A percentile compares a stretch with the other conserved stretches of the same genome.
These are phyloP conservation scores for Colletotrichum horii DNA, from an alignment of 2,329 filamentous ascomycete species.

Conservation along the genomic window DNA sequence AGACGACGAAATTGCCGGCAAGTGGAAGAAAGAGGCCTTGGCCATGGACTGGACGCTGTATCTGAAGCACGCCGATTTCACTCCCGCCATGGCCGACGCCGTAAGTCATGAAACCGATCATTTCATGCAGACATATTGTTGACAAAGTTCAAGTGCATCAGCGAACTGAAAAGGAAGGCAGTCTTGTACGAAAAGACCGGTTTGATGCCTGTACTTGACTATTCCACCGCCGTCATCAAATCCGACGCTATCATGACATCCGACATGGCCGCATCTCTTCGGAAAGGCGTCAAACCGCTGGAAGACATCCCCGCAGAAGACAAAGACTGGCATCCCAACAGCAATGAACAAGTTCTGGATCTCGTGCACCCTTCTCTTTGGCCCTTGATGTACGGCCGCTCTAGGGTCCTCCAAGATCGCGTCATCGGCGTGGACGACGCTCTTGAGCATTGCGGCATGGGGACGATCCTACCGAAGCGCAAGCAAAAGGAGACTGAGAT, in stretches of 20 bases:
- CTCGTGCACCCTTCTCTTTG: constrained; percentile 56
- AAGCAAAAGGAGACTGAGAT: background rate
- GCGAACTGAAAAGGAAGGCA: constrained; percentile 51
- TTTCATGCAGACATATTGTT: background rate
- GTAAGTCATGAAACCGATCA: background rate
- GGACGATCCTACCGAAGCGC: constrained; percentile 16
- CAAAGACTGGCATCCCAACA: constrained; percentile 60
- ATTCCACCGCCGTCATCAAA: constrained; percentile 24
- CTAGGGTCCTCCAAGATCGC: constrained; percentile 13
- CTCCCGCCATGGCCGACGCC: background rate
- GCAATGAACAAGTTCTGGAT: constrained; percentile 55
- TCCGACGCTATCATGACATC: constrained; percentile 24
- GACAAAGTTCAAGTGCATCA: constrained; percentile 26
- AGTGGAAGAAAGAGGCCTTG: constrained; percentile 24
- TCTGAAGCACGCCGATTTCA: background rate
- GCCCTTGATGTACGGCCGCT: background rate
- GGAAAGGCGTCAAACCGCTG: constrained; percentile 21
- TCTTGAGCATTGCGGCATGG: background rate
- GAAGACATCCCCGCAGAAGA: constrained; percentile 15
- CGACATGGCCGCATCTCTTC: constrained; percentile 13
- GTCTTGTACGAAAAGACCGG: constrained; percentile 39
- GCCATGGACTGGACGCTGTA: background rate
- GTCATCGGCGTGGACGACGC: constrained; percentile 28
- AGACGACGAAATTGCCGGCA: constrained; percentile 21
- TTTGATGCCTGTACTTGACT: constrained; percentile 36